Evolutionary conservation across 768 basidiomycete genomes (phyloP), one percentile per base, ranked within the genome.

Genomic region (Rubroboletus satanas): DNA sequence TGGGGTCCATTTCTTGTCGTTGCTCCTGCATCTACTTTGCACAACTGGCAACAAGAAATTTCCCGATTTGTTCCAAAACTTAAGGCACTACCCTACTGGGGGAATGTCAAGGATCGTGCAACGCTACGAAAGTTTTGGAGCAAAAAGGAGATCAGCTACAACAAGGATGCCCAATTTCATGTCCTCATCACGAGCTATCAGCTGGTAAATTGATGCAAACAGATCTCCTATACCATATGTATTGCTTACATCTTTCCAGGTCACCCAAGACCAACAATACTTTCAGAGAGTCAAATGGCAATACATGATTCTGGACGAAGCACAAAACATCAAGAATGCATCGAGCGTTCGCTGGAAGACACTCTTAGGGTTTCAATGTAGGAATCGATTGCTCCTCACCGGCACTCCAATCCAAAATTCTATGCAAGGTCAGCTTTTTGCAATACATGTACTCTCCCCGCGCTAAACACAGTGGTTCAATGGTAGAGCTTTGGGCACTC

Each of bases 1-100:
- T 99, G 97, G 97, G 97, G 97, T 0, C 97, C 97, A 12, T 99
- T 99, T 79, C 80, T 99, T 21, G 95, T 99, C 46, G 94, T 99
- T 38, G 93, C 97, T 2, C 97, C 97, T 7, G 90, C 93, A 3
- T 97, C 96, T 7, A 99, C 97, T 0, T 77, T 99, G 55, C 96
- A 98, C 72, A 98, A 98, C 66, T 99, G 97, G 97, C 96, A 98
- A 68, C 97, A 98, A 67, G 97, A 99, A 70, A 79, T 99, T 52
- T 90, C 94, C 17, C 87, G 94, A 26, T 99, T 99, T 67, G 93
- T 97, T 5, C 97, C 97, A 26, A 79, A 79, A 51, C 80, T 99
- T 48, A 98, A 98, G 69, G 93, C 94, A 4, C 74, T 99, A 41
- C 97, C 97, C 1, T 98, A 99, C 67, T 99, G 97, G 97, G 97